Conservation (phyloP, 2,329 filamentous ascomycete genomes). For the Hymenoscyphus occultus region DNA sequence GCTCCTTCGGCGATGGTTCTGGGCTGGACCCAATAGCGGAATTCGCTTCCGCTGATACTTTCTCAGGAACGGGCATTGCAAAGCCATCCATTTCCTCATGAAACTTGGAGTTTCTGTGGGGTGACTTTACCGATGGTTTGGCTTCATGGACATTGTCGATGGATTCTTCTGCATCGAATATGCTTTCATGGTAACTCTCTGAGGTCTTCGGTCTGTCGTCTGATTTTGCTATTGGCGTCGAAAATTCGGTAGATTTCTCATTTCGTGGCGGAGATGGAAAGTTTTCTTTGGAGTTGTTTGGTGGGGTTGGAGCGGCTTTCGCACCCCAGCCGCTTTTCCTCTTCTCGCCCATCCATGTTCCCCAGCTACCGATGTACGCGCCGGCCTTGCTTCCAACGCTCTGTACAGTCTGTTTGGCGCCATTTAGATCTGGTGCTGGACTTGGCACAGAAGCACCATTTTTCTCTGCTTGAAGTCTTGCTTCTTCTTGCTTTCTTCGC, state of each 20-base stretch:
- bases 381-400: constrained; percentile 55
- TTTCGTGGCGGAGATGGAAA: constrained; percentile 3
- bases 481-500: constrained; percentile 59
- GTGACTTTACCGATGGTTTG: constrained; percentile 5
- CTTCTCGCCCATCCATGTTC: constrained; percentile 72
- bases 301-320: constrained; percentile 1
- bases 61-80: no score
- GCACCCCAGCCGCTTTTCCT: constrained; percentile 47
- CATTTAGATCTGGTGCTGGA: constrained; percentile 39
- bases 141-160: constrained; percentile 1
- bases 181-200: constrained; percentile 33
- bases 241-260: constrained; percentile 17
- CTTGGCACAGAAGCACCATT: constrained; percentile 22
- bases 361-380: constrained; percentile 67
- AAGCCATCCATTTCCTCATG: constrained; percentile 21
- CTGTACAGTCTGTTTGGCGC: constrained; percentile 46
- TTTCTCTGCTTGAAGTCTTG: constrained; percentile 36
- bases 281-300: constrained; percentile 27
- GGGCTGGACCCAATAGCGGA: background rate
- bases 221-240: constrained; percentile 8
- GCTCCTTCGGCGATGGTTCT: constrained; percentile 4
- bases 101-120: constrained; percentile 8
- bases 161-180: constrained; percentile 35
- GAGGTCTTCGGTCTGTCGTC: constrained; percentile 28
- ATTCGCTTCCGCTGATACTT: background rate